A percentile compares a stretch with the other conserved stretches of the same genome.
These are phyloP conservation scores for Ophiostoma quercus DNA, from an alignment of 2,329 filamentous ascomycete species.

Conservation along the genomic window DNA sequence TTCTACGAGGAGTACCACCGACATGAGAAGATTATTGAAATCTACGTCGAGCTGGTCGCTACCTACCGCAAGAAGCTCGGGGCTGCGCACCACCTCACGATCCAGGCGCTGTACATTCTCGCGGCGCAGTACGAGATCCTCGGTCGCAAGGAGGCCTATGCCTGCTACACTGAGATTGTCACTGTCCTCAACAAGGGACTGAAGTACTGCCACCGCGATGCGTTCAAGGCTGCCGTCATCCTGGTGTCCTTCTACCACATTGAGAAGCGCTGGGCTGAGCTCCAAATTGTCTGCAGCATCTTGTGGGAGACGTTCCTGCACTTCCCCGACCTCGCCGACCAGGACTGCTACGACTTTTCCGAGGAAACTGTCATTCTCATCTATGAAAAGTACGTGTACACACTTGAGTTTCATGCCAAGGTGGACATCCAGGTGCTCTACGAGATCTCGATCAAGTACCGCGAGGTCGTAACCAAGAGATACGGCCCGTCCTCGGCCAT, in stretches of 20 bases:
- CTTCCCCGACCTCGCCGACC: conserved; percentile 35
- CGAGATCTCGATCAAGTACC: conserved; percentile 45
- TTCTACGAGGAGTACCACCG: conserved; percentile 37
- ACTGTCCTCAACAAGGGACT: conserved; percentile 34
- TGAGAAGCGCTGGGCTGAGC: conserved; percentile 41
- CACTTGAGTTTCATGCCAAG: conserved; percentile 42
- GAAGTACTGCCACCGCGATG: conserved; percentile 38
- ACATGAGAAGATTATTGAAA: conserved; percentile 37
- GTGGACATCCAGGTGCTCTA: conserved; percentile 42
- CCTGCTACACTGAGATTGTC: conserved; percentile 38
- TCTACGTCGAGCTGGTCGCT: conserved; percentile 35
- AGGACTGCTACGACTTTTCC: conserved; percentile 33
- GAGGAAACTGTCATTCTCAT: conserved; percentile 43
- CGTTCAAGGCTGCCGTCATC: conserved; percentile 42
- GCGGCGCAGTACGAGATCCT: conserved; percentile 31
- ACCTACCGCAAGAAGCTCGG: conserved; percentile 34
- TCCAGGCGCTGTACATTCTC: conserved; percentile 34
- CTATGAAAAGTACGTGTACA: conserved; percentile 44
- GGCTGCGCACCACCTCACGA: conserved; percentile 34
- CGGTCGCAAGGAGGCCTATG: conserved; percentile 35
- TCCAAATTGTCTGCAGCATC: conserved; percentile 42
- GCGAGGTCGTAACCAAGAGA: conserved; percentile 40
- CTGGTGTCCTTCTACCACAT: conserved; percentile 43
- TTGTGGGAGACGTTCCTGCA: conserved; percentile 45
- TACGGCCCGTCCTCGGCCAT: conserved; percentile 34